These are phyloP conservation scores for Daldinia sp. DNA, from an alignment of 2,329 filamentous ascomycete genomes.

Conservation along the genomic window DNA sequence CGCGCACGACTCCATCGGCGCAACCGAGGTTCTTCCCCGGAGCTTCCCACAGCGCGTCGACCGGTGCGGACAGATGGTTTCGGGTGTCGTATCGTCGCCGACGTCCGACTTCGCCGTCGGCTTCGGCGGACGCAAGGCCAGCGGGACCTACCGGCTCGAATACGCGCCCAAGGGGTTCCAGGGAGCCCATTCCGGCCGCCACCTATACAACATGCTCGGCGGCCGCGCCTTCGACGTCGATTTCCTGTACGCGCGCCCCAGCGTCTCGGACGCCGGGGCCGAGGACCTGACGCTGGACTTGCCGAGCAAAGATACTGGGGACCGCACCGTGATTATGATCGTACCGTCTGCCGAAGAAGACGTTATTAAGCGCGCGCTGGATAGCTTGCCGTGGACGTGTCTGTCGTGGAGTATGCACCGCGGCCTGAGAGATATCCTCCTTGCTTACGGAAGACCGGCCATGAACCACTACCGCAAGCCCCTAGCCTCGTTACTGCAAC, in stretches of 20 bases:
- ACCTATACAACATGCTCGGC: constrained; percentile 47
- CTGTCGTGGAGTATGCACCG: constrained; percentile 48
- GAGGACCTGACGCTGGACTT: background rate
- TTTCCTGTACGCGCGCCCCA: constrained; percentile 38
- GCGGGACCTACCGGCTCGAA: constrained; percentile 40
- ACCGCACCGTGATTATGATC: background rate
- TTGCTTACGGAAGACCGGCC: constrained; percentile 40
- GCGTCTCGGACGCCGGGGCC: background rate
- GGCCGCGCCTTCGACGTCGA: constrained; percentile 47
- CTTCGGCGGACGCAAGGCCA: constrained; percentile 40
- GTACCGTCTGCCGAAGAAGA: constrained; percentile 17
- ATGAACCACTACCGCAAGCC: constrained; percentile 41
- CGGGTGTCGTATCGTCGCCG: constrained; percentile 36
- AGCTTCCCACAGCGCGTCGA: constrained; percentile 41
- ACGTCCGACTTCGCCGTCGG: constrained; percentile 36
- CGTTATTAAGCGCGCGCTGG: constrained; percentile 36
- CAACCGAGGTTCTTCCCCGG: constrained; percentile 39
- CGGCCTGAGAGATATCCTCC: constrained; percentile 45
- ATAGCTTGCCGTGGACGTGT: constrained; percentile 46
- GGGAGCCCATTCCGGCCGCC: constrained; percentile 44
- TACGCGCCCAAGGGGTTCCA: constrained; percentile 42
- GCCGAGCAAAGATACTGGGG: background rate
- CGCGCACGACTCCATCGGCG: constrained; percentile 42
- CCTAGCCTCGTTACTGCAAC: constrained; percentile 35
- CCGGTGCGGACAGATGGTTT: constrained; percentile 42